Base-by-base conservation (phyloP, 768 basidiomycete species). In the Trametes maxima region DNA sequence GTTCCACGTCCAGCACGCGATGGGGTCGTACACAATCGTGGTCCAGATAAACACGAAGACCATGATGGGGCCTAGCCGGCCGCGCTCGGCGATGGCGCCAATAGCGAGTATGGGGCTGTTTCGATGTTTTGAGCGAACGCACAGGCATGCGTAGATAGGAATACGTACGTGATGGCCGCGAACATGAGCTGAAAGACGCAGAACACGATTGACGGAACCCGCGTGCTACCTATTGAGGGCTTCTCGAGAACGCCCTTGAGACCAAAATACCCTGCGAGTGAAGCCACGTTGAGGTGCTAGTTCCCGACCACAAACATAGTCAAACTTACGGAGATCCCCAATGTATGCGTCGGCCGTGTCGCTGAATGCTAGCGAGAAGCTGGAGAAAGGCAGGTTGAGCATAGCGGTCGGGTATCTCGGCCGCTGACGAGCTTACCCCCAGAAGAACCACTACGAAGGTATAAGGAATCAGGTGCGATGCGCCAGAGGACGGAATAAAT, bases 1-100 rank as follows among this genome's bases (percentile, higher is more conserved):
- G 69, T 94, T 94, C 96, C 96, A 98, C 5, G 94, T 92, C 95
- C 95, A 97, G 76, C 92, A 94, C 0, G 94, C 96, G 58, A 98
- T 87, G 2, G 95, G 94, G 69, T 96, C 90, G 75, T 98, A 98
- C 16, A 95, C 93, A 59, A 73, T 64, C 4, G 91, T 92, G 12
- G 85, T 80, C 96, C 96, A 98, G 52, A 85, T 70, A 69, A 98
- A 98, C 66, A 94, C 84, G 76, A 98, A 98, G 57, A 95, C 84
- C 63, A 96, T 82, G 40, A 91, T 76, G 1, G 96, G 96, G 1
- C 94, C 89, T 14, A 97, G 82, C 3, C 90, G 86, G 13, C 84
- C 85, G 49, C 94, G 90, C 69, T 98, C 96, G 10, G 94, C 94
- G 56, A 95, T 86, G 24, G 94, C 96, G 60, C 96, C 96, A 55